Percentiles rank a stretch among this genome's conserved stretches.
phyloP scores from a whole-genome alignment of 1,284 basidiomycete genomes.

The Naganishia liquefaciens region DNA sequence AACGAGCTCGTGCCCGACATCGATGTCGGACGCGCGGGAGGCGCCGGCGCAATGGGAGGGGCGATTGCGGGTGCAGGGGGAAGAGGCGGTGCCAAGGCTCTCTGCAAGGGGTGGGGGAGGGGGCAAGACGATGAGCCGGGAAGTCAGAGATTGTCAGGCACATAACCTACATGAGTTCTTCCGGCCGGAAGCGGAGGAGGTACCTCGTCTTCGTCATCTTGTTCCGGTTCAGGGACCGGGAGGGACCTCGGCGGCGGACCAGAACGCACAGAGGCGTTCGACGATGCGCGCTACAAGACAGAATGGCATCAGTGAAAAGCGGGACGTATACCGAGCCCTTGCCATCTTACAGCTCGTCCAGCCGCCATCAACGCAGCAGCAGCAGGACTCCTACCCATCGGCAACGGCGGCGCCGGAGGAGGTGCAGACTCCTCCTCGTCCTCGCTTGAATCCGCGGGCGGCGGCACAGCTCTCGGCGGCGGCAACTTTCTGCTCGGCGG shows the following conservation, averaged over 20 bases:
- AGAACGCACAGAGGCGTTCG: constrained; percentile 29
- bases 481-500: constrained; percentile 4
- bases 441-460: background rate
- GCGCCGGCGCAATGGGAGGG: constrained; percentile 4
- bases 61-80: constrained; percentile 15
- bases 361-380: constrained; percentile 36
- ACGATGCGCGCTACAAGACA: constrained; percentile 19
- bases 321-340: background rate
- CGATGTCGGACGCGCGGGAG: constrained; percentile 24
- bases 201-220: constrained; percentile 29
- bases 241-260: constrained; percentile 27
- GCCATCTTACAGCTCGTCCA: constrained; percentile 34
- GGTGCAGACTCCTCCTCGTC: constrained; percentile 36
- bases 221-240: constrained; percentile 20
- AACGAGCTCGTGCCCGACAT: constrained; percentile 33
- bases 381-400: constrained; percentile 42
- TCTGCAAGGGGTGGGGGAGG: background rate
- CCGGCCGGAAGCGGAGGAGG: constrained; percentile 34
- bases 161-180: constrained; percentile 26
- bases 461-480: constrained; percentile 11
- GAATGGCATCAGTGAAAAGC: background rate
- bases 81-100: constrained; percentile 33
- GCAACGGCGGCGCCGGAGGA: constrained; percentile 42
- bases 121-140: background rate
- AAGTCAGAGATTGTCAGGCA: background rate